Percentiles rank a stretch among this genome's conserved stretches.
Conservation (phyloP, 2,329 filamentous ascomycete genomes). For the Elsinoe batatas region DNA sequence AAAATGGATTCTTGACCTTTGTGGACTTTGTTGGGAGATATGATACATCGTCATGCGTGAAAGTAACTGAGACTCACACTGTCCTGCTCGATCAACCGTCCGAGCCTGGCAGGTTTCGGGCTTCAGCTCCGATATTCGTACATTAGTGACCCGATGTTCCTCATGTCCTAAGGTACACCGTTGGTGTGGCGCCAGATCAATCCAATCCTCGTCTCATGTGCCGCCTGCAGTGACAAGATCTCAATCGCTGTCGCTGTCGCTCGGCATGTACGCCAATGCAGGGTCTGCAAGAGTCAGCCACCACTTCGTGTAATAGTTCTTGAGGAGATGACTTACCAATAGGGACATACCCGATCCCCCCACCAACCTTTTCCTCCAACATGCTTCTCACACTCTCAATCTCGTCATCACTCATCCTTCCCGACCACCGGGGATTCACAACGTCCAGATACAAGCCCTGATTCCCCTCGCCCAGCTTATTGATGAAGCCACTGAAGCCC, state of each 20-base stretch:
- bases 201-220: background rate
- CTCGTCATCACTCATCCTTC: slow-evolving; percentile 20
- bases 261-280: background rate
- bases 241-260: slow-evolving; percentile 10
- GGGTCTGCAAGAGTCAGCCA: slow-evolving; percentile 8
- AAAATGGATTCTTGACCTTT: too few species aligned
- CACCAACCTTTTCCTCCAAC: slow-evolving; percentile 32
- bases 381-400: slow-evolving; percentile 30
- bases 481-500: slow-evolving; percentile 40
- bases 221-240: background rate
- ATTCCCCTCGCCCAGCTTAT: slow-evolving; percentile 32
- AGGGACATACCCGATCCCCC: slow-evolving; percentile 36
- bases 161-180: too few species aligned
- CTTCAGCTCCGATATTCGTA: too few species aligned
- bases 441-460: slow-evolving; percentile 22
- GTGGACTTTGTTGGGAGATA: too few species aligned
- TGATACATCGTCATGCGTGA: too few species aligned
- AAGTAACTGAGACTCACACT: too few species aligned
- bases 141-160: too few species aligned
- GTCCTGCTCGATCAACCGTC: too few species aligned
- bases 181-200: too few species aligned
- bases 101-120: too few species aligned
- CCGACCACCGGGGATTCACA: background rate
- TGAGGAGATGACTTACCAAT: background rate
- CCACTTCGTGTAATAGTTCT: too few species aligned